A percentile compares a stretch with the other conserved stretches of the same genome.
Evolutionary conservation across 2,329 filamentous ascomycete genomes (phyloP).

Genomic region (Coniochaeta prunicola): DNA sequence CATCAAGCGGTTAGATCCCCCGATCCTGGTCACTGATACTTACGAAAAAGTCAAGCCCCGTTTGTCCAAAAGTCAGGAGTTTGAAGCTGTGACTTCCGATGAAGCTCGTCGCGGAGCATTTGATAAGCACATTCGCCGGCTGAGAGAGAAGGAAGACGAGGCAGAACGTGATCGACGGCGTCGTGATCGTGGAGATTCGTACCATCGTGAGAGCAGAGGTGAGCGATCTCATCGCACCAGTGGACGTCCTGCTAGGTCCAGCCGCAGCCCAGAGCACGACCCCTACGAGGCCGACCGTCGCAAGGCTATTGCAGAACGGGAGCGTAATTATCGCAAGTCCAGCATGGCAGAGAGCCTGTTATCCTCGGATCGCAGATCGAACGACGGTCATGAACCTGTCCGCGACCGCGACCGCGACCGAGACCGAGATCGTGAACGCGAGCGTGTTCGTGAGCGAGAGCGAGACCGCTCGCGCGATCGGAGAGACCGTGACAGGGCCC

Average conservation of each 20-base stretch:
- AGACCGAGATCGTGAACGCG: conserved; percentile 19
- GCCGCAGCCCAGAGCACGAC: conserved; percentile 85
- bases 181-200: conserved; percentile 49
- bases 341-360: conserved; percentile 59
- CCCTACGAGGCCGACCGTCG: conserved; percentile 92
- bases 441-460: conserved; percentile 26
- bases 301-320: conserved; percentile 87
- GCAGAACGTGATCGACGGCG: conserved; percentile 59
- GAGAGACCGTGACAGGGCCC: conserved; percentile 30
- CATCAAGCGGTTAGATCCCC: conserved; percentile 86
- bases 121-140: conserved; percentile 81
- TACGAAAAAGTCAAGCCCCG: conserved; percentile 83
- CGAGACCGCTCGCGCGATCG: conserved; percentile 28
- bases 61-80: conserved; percentile 77
- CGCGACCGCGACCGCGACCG: conserved; percentile 27
- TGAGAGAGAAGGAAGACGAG: conserved; percentile 89
- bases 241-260: conserved; percentile 54
- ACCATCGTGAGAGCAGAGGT: conserved; percentile 35
- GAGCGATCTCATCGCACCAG: conserved; percentile 56
- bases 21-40: conserved; percentile 68
- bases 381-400: conserved; percentile 36
- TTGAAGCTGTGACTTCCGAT: conserved; percentile 73
- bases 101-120: conserved; percentile 78
- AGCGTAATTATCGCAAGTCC: conserved; percentile 83
- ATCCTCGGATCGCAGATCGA: conserved; percentile 38